A percentile compares a stretch with the other conserved stretches of the same genome.
Conservation (phyloP, 257 asterid species). For the Solanum raphanifolium region DNA sequence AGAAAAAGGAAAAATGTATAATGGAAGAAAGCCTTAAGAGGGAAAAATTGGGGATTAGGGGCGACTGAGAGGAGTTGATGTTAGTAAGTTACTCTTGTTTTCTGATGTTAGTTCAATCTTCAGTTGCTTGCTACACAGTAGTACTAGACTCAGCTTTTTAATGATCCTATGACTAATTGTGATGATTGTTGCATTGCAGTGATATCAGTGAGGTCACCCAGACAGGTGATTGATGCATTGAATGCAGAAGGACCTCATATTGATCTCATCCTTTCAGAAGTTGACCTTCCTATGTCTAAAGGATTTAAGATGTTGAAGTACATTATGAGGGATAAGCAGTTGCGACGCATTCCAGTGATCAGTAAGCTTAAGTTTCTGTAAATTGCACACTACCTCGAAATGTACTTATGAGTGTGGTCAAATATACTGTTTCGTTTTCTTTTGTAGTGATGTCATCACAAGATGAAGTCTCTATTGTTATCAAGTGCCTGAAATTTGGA, state of each 20-base stretch:
- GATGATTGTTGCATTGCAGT: slow-evolving; percentile 33
- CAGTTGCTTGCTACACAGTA: background rate
- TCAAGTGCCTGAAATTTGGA: slow-evolving; percentile 44
- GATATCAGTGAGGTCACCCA: slow-evolving; percentile 69
- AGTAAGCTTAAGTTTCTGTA: slow-evolving; percentile 32
- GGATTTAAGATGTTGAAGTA: slow-evolving; percentile 61
- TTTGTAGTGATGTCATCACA: slow-evolving; percentile 72
- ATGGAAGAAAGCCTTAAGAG: background rate
- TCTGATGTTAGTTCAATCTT: background rate
- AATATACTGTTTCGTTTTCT: background rate
- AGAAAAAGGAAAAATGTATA: background rate
- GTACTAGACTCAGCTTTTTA: background rate
- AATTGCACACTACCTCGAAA: background rate
- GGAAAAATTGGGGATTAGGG: background rate
- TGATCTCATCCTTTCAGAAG: slow-evolving; percentile 67
- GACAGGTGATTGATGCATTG: slow-evolving; percentile 83
- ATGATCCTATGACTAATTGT: background rate
- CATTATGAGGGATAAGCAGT: slow-evolving; percentile 67
- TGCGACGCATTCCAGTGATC: slow-evolving; percentile 77
- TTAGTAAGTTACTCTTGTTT: background rate
- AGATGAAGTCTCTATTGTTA: background rate
- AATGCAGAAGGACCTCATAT: slow-evolving; percentile 51
- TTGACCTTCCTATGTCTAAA: slow-evolving; percentile 85
- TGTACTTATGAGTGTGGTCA: background rate
- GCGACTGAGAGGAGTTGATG: background rate